Evolutionary conservation across 129 eudicot genomes (phyloP).

Genomic region (Lactuca sativa): DNA sequence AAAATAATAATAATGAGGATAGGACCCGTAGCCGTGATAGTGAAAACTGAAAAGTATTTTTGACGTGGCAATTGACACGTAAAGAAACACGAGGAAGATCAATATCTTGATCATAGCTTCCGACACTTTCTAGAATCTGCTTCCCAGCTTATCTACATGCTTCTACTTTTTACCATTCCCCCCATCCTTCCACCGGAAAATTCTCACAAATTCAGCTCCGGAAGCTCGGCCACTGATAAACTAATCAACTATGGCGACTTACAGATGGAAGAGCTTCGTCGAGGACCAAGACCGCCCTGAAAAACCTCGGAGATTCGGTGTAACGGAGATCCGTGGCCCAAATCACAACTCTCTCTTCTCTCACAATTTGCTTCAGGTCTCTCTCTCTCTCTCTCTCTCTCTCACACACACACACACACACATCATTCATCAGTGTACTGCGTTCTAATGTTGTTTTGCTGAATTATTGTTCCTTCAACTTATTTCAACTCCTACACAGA

Average conservation of each 20-base stretch:
- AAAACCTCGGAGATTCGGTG: slow-evolving; percentile 82
- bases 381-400: background rate
- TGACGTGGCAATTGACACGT: slow-evolving; percentile 24
- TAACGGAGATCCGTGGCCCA: slow-evolving; percentile 91
- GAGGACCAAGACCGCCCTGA: slow-evolving; percentile 91
- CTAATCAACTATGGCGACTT: slow-evolving; percentile 48
- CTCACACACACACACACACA: no score
- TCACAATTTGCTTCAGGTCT: slow-evolving; percentile 64
- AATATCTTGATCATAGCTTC: background rate
- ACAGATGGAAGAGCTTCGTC: slow-evolving; percentile 76
- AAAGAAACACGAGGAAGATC: slow-evolving; percentile 5
- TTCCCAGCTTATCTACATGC: slow-evolving; percentile 12
- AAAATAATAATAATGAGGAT: no score
- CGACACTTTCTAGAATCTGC: slow-evolving; percentile 27
- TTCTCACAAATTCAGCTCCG: slow-evolving; percentile 31
- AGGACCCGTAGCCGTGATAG: no score
- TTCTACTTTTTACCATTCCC: slow-evolving; percentile 13
- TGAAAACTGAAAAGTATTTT: background rate
- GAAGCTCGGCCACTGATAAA: background rate
- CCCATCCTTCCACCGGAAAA: background rate
- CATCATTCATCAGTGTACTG: background rate
- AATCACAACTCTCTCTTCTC: slow-evolving; percentile 63
- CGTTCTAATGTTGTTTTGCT: slow-evolving; percentile 1
- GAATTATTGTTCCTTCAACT: background rate
- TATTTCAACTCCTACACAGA: background rate